These are phyloP conservation scores for Leccinum broughii DNA, from an alignment of 768 basidiomycete species.

Conservation along the genomic window DNA sequence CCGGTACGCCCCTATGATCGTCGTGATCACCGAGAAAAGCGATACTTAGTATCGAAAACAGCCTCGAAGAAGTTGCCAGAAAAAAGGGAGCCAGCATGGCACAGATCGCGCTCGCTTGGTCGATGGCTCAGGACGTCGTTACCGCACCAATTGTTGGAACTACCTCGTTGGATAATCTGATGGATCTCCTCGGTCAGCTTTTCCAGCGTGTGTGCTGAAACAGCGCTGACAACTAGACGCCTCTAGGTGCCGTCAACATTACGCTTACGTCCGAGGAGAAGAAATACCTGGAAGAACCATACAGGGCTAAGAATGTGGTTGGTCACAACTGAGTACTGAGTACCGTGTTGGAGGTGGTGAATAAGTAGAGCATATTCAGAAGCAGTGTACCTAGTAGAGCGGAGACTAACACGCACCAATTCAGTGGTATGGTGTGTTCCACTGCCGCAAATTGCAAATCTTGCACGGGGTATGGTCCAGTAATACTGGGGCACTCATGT, in stretches of 20 bases:
- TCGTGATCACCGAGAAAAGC: neutral
- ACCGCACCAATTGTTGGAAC: constrained; percentile 11
- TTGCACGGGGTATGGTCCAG: too few species aligned
- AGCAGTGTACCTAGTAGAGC: neutral
- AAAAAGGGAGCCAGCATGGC: constrained; percentile 4
- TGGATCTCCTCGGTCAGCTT: constrained; percentile 11
- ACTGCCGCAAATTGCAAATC: too few species aligned
- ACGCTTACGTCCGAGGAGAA: constrained; percentile 11
- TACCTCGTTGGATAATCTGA: constrained; percentile 9
- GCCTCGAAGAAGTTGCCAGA: constrained; percentile 11
- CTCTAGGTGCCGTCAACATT: constrained; percentile 6
- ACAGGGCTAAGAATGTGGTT: constrained; percentile 32
- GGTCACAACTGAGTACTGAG: constrained; percentile 42
- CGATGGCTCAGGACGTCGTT: constrained; percentile 8
- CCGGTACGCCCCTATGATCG: constrained; percentile 1
- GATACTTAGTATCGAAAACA: neutral
- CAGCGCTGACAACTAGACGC: neutral
- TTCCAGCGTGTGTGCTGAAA: neutral
- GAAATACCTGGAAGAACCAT: constrained; percentile 14
- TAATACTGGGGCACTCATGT: too few species aligned
- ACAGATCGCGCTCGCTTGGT: constrained; percentile 6
- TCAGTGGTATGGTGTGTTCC: neutral
- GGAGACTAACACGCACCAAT: neutral
- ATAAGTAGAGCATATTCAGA: neutral
- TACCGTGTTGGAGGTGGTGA: neutral